phyloP scores from a whole-genome alignment of 1,284 basidiomycete species.

The Boletellus sp. region DNA sequence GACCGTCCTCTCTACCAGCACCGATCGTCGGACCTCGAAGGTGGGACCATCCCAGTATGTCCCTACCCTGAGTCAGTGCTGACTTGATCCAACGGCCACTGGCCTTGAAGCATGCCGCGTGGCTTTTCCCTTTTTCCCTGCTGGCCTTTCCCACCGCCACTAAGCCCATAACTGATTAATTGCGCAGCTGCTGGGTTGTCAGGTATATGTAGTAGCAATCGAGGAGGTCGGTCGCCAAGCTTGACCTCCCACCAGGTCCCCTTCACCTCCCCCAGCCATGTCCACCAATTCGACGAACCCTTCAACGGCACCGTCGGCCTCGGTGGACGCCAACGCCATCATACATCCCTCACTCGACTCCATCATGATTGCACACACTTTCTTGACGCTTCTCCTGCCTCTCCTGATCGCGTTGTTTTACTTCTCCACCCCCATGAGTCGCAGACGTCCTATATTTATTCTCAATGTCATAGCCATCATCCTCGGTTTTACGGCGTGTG shows the following conservation, averaged over 20 bases:
- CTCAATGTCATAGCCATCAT: conserved; percentile 26
- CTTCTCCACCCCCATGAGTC: conserved; percentile 27
- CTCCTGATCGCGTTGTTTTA: conserved; percentile 31
- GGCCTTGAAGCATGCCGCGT: not conserved
- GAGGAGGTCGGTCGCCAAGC: not conserved
- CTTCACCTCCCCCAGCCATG: conserved; percentile 7
- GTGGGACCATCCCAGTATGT: too few species aligned
- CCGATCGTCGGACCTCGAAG: not conserved
- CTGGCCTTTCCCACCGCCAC: not conserved
- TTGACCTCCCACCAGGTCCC: not conserved
- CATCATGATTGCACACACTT: conserved; percentile 28
- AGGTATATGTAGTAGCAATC: not conserved
- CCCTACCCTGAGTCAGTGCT: too few species aligned
- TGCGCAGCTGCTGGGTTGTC: not conserved
- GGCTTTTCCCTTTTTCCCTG: not conserved
- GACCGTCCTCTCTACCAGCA: not conserved
- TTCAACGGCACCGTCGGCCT: not conserved
- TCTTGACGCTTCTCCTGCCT: conserved; percentile 28
- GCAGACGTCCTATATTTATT: conserved; percentile 28
- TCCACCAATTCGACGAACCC: conserved; percentile 14
- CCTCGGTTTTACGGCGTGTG: conserved; percentile 24
- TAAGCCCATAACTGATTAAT: too few species aligned
- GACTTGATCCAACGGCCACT: too few species aligned
- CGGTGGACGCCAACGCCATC: conserved; percentile 1
- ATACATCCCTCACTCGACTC: conserved; percentile 18